Evolutionary conservation across 192 early-diverging fungal genomes (phyloP).

Genomic region (Podila verticillata): DNA sequence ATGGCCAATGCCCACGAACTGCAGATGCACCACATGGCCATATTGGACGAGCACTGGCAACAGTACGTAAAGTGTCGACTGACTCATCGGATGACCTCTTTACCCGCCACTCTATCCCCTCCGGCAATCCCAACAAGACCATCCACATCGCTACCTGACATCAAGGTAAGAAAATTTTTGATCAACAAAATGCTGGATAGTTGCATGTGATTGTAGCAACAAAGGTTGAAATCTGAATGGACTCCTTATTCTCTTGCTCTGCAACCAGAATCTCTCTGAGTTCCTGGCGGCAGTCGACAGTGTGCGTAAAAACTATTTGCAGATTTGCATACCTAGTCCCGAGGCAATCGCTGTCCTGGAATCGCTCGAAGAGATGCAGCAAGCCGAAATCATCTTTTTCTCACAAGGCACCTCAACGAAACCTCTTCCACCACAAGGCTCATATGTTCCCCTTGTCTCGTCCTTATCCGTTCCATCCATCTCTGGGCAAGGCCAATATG

Average conservation of each 20-base stretch:
- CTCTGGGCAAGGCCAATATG: no score
- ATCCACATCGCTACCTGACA: background rate
- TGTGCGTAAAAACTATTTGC: slow-evolving; percentile 20
- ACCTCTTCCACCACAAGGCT: background rate
- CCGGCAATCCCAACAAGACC: background rate
- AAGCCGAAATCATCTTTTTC: slow-evolving; percentile 23
- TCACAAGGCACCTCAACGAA: slow-evolving; percentile 1
- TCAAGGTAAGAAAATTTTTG: slow-evolving; percentile 12
- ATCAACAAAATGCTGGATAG: background rate
- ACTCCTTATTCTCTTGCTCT: background rate
- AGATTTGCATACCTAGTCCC: slow-evolving; percentile 37
- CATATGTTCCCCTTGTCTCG: no score
- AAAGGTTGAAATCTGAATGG: background rate
- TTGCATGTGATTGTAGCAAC: background rate
- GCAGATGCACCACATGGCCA: slow-evolving; percentile 21
- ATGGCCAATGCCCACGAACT: slow-evolving; percentile 29
- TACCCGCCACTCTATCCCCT: background rate
- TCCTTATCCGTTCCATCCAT: background rate
- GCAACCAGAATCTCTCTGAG: slow-evolving; percentile 18
- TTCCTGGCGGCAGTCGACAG: slow-evolving; percentile 27
- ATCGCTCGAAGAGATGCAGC: slow-evolving; percentile 40
- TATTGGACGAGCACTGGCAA: slow-evolving; percentile 40
- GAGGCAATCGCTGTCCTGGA: slow-evolving; percentile 29
- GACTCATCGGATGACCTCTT: background rate
- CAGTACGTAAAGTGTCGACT: slow-evolving; percentile 4